These are phyloP conservation scores for Lasiosphaeria ovina DNA, from an alignment of 495 filamentous ascomycete genomes.

Conservation along the genomic window DNA sequence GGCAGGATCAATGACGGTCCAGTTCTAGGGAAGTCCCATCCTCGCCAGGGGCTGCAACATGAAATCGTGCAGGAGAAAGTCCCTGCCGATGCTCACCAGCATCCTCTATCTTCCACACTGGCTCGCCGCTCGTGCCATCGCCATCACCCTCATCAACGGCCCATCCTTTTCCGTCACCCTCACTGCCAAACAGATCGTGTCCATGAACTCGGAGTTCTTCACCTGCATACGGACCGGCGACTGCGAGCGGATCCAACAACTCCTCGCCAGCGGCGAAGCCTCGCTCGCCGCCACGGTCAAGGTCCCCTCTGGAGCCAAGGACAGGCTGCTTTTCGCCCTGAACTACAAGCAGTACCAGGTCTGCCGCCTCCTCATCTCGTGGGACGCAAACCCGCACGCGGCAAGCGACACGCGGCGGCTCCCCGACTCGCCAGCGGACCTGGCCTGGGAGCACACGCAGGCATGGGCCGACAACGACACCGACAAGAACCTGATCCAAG, in stretches of 20 bases:
- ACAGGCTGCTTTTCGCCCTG: not conserved
- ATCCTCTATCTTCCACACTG: not conserved
- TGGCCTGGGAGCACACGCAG: not conserved
- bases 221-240: not conserved
- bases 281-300: not conserved
- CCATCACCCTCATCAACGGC: not conserved
- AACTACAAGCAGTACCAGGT: not conserved
- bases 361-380: not conserved
- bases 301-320: not conserved
- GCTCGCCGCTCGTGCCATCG: conserved; percentile 1
- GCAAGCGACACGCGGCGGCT: not conserved
- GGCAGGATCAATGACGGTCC: not conserved
- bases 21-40: not conserved
- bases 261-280: not conserved
- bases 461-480: not conserved
- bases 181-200: not conserved
- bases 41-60: not conserved
- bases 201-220: not conserved
- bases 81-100: not conserved
- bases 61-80: not conserved
- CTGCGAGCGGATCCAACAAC: not conserved
- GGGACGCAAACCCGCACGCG: not conserved
- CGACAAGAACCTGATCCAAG: not conserved
- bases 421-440: not conserved
- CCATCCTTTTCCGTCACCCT: not conserved